Evolutionary conservation across 2,329 filamentous ascomycete genomes (phyloP).

Genomic region (Fusarium drepaniforme): DNA sequence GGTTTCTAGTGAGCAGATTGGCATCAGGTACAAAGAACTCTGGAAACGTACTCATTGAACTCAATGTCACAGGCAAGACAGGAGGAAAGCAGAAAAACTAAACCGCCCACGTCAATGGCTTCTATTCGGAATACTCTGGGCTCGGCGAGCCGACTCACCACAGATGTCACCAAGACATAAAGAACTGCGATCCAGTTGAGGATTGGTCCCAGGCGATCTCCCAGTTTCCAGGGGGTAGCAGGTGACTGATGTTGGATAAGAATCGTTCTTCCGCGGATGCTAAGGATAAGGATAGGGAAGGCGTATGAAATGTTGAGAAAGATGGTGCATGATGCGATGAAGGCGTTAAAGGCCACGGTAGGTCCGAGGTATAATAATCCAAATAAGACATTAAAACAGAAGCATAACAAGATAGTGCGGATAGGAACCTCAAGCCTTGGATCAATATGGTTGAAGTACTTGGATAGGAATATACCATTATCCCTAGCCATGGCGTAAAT

Average conservation of each 20-base stretch:
- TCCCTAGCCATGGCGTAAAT: constrained; percentile 62
- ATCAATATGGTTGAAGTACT: constrained; percentile 50
- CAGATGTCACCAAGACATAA: constrained; percentile 55
- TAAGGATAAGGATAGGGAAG: constrained; percentile 54
- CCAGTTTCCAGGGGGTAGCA: constrained; percentile 46
- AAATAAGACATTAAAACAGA: constrained; percentile 58
- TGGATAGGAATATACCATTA: constrained; percentile 40
- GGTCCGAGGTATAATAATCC: constrained; percentile 56
- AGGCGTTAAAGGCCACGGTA: constrained; percentile 59
- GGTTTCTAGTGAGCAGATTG: background rate
- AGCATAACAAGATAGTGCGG: constrained; percentile 54
- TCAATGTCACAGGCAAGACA: constrained; percentile 32
- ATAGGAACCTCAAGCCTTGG: constrained; percentile 56
- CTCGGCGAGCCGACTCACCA: constrained; percentile 37
- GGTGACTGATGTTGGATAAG: constrained; percentile 44
- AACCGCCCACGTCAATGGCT: background rate
- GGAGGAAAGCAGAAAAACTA: constrained; percentile 43
- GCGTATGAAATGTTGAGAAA: constrained; percentile 61
- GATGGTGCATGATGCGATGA: constrained; percentile 58
- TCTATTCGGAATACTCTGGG: background rate
- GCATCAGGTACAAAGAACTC: background rate
- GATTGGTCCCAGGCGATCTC: constrained; percentile 38
- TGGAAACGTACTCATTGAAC: constrained; percentile 34
- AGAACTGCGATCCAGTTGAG: constrained; percentile 50
- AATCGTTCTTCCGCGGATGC: constrained; percentile 51